Percentiles rank a stretch among this genome's conserved stretches.
These are phyloP conservation scores for Dryadomyces quercivorus DNA, from an alignment of 2,329 filamentous ascomycete species.

Conservation along the genomic window DNA sequence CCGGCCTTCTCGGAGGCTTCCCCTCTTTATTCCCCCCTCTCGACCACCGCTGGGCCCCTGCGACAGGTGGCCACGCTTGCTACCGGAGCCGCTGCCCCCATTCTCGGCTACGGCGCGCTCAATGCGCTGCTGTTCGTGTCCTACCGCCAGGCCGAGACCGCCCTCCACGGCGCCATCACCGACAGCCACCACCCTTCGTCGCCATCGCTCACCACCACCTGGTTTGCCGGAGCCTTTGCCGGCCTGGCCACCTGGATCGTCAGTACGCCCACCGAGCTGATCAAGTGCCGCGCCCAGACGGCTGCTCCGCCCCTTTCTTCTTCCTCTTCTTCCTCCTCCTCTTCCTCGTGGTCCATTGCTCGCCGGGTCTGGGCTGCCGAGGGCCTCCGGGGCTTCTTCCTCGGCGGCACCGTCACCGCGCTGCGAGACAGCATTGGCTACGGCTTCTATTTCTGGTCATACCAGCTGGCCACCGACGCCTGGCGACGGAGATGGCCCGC, in stretches of 20 bases:
- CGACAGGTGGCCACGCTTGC: conserved; percentile 22
- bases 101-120: conserved; percentile 79
- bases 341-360: conserved; percentile 52
- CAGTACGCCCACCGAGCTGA: conserved; percentile 76
- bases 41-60: not conserved
- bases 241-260: conserved; percentile 79
- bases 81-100: conserved; percentile 67
- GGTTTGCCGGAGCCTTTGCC: conserved; percentile 67
- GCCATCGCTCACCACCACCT: conserved; percentile 43
- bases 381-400: conserved; percentile 61
- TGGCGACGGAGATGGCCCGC: conserved; percentile 1
- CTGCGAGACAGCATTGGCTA: conserved; percentile 84
- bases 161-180: not conserved
- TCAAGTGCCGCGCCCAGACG: conserved; percentile 85
- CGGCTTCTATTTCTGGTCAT: conserved; percentile 94
- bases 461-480: conserved; percentile 58
- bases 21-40: conserved; percentile 9
- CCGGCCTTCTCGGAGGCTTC: conserved; percentile 72
- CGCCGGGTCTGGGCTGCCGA: conserved; percentile 43
- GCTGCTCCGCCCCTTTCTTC: conserved; percentile 11
- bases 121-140: conserved; percentile 84
- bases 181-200: not conserved
- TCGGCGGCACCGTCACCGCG: conserved; percentile 70
- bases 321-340: conserved; percentile 17
- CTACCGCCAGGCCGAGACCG: conserved; percentile 67